phyloP scores from a whole-genome alignment of 73 alveolate genomes.

The Durusdinium trenchii region DNA sequence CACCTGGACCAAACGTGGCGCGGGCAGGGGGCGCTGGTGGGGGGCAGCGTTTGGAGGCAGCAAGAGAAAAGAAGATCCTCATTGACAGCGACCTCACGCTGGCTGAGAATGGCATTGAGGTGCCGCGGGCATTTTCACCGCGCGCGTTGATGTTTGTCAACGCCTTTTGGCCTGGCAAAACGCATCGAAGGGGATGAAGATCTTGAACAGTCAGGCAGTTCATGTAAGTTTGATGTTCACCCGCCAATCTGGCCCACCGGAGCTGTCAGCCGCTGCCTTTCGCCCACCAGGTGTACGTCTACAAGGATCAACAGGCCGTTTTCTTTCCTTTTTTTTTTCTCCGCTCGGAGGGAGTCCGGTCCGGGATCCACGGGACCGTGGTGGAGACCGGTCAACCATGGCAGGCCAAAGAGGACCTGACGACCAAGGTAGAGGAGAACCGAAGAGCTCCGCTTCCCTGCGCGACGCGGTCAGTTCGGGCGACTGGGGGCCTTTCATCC shows the following conservation, averaged over 20 bases:
- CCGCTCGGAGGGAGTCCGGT: not conserved
- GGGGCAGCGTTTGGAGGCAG: constrained; percentile 17
- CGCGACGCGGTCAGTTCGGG: too few species aligned
- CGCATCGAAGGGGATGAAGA: too few species aligned
- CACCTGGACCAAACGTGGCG: not conserved
- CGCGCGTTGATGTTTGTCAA: too few species aligned
- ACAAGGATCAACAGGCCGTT: constrained; percentile 58
- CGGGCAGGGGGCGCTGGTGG: not conserved
- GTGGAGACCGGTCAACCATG: not conserved
- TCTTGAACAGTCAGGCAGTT: too few species aligned
- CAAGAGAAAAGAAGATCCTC: constrained; percentile 57
- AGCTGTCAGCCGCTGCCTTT: not conserved
- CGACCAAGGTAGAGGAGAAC: not conserved
- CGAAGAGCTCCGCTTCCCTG: constrained; percentile 42
- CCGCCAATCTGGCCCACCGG: too few species aligned
- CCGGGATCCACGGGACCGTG: not conserved
- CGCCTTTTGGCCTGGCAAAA: too few species aligned
- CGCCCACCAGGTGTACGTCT: constrained; percentile 52
- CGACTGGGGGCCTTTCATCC: too few species aligned
- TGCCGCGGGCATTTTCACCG: not conserved
- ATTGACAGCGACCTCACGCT: constrained; percentile 73
- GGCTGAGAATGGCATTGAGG: constrained; percentile 79
- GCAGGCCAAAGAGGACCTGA: constrained; percentile 72
- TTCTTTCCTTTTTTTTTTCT: not conserved
- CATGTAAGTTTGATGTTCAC: too few species aligned